Conservation (phyloP, 345 rosid genomes). For the Pseudoturritis turrita region DNA sequence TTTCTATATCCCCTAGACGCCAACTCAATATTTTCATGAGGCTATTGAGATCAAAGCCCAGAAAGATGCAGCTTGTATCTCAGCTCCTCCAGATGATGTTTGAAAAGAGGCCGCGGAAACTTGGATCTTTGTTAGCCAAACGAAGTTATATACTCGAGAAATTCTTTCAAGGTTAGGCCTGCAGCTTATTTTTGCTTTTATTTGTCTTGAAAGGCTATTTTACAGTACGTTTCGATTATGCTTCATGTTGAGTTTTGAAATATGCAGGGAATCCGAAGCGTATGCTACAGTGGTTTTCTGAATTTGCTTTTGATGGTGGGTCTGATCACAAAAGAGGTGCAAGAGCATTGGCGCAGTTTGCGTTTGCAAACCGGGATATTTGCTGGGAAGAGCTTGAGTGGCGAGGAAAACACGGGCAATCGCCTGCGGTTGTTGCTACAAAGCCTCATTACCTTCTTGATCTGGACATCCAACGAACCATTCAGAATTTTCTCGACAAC, state of each 20-base stretch:
- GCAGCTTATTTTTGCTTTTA: background rate
- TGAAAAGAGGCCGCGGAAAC: constrained; percentile 45
- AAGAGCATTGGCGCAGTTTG: constrained; percentile 80
- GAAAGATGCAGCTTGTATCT: constrained; percentile 42
- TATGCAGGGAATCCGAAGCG: constrained; percentile 56
- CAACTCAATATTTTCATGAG: constrained; percentile 52
- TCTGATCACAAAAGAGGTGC: constrained; percentile 75
- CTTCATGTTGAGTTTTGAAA: background rate
- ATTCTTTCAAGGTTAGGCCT: constrained; percentile 62
- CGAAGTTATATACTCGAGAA: constrained; percentile 60
- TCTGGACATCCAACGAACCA: constrained; percentile 64
- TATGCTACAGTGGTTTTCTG: constrained; percentile 66
- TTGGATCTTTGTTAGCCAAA: constrained; percentile 54
- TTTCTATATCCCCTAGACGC: constrained; percentile 39
- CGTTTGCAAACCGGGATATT: constrained; percentile 76
- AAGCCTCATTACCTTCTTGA: constrained; percentile 97
- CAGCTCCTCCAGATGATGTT: constrained; percentile 64
- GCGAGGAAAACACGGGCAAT: constrained; percentile 95
- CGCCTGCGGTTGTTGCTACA: constrained; percentile 91
- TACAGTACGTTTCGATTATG: background rate
- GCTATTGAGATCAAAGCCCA: constrained; percentile 46
- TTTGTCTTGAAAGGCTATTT: background rate
- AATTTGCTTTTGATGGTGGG: constrained; percentile 57
- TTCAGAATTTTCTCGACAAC: constrained; percentile 70
- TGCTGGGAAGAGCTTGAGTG: constrained; percentile 99